These are phyloP conservation scores for Rhododendron williamsianum DNA, from an alignment of 148 eudicot species.

Conservation along the genomic window DNA sequence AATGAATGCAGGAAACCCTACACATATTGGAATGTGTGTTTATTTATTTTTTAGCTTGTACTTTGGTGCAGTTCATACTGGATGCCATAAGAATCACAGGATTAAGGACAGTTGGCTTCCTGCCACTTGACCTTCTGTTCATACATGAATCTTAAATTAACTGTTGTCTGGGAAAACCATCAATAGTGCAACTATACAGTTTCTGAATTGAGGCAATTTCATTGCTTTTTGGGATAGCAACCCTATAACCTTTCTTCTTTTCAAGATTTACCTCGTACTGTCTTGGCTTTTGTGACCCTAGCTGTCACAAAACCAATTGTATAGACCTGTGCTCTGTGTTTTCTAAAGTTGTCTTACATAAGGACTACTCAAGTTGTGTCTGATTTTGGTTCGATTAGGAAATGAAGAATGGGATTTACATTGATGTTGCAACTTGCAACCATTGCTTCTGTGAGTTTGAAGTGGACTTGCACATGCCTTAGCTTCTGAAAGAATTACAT, in stretches of 20 bases:
- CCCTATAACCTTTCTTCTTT: neutral
- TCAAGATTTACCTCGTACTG: neutral
- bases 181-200: neutral
- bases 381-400: neutral
- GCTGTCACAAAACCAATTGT: neutral
- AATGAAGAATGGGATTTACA: neutral
- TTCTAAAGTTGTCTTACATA: neutral
- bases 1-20: neutral
- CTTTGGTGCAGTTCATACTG: neutral
- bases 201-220: neutral
- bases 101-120: neutral
- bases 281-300: neutral
- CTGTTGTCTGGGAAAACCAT: neutral
- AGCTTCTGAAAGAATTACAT: neutral
- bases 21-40: neutral
- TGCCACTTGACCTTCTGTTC: neutral
- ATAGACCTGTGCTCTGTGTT: neutral
- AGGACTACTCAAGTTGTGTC: neutral
- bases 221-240: neutral
- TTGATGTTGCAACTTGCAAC: neutral
- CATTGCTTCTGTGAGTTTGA: neutral
- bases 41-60: neutral
- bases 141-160: neutral
- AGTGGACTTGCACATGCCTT: neutral
- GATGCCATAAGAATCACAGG: neutral